Evolutionary conservation across 1,284 basidiomycete species (phyloP).

Genomic region (Ustilago hordei): DNA sequence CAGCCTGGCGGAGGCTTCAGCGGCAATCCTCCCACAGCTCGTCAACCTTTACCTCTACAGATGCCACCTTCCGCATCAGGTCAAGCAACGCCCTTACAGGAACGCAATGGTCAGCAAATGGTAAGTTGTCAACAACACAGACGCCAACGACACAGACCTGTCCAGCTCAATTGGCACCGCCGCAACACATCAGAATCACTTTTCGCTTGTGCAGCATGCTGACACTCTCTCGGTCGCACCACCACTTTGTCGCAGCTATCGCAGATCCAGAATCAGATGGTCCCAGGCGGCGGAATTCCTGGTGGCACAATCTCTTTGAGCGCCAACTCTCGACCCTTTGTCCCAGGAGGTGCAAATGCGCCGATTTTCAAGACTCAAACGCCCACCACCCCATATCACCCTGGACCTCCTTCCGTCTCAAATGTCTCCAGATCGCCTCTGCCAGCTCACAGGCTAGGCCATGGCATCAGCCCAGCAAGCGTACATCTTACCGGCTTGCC

Average conservation of each 20-base stretch:
- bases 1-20: conserved; percentile 16
- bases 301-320: conserved; percentile 36
- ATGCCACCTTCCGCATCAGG: neutral
- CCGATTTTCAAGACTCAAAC: conserved; percentile 24
- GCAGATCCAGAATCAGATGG: conserved; percentile 49
- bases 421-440: conserved; percentile 24
- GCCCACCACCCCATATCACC: conserved; percentile 9
- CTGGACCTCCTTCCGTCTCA: neutral
- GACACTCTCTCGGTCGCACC: neutral
- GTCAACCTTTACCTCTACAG: conserved; percentile 20
- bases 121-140: neutral
- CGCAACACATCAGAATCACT: neutral
- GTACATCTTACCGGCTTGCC: conserved; percentile 48
- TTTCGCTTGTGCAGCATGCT: conserved; percentile 5
- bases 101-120: conserved; percentile 13
- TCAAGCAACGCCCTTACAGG: conserved; percentile 4
- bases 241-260: conserved; percentile 16
- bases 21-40: conserved; percentile 1
- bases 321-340: conserved; percentile 37
- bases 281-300: conserved; percentile 7
- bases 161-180: too few relatives aligned
- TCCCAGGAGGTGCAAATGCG: conserved; percentile 16
- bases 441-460: conserved; percentile 25
- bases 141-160: too few relatives aligned
- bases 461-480: conserved; percentile 34